phyloP scores from a whole-genome alignment of 2,329 filamentous ascomycete genomes.

The Cordyceps fumosorosea region DNA sequence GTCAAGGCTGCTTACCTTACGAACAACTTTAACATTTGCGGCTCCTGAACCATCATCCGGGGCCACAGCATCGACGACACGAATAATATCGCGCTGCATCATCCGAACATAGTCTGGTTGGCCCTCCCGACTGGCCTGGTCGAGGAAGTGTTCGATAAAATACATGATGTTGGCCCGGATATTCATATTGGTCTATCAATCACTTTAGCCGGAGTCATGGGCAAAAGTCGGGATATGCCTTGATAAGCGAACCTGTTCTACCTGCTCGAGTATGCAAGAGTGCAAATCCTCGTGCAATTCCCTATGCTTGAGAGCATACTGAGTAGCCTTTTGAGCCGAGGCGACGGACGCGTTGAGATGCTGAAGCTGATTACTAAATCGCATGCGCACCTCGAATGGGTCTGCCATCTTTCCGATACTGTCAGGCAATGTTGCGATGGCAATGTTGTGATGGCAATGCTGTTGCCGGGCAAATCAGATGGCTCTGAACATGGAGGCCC shows the following conservation, averaged over 20 bases:
- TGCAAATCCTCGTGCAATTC: constrained; percentile 97
- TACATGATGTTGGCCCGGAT: constrained; percentile 98
- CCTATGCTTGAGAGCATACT: constrained; percentile 88
- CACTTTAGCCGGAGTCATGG: neutral
- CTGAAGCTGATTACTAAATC: constrained; percentile 84
- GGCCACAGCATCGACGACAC: constrained; percentile 86
- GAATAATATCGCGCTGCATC: constrained; percentile 88
- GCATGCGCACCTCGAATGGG: constrained; percentile 97
- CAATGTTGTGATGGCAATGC: neutral
- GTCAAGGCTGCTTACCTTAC: constrained; percentile 52
- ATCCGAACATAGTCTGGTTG: constrained; percentile 81
- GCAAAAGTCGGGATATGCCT: neutral
- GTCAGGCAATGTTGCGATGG: neutral
- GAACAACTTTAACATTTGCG: constrained; percentile 88
- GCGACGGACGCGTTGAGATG: constrained; percentile 86
- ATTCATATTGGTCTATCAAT: constrained; percentile 78
- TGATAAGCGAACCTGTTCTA: constrained; percentile 62
- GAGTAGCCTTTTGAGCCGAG: constrained; percentile 84
- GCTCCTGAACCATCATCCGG: constrained; percentile 81
- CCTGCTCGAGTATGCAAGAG: constrained; percentile 92
- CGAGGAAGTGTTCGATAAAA: constrained; percentile 92
- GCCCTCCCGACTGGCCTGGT: constrained; percentile 70
- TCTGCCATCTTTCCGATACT: constrained; percentile 49
- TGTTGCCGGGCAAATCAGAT: neutral
- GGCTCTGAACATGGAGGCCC: neutral